These are phyloP conservation scores for Leishmania braziliensis DNA, from an alignment of 208 protist species.

Conservation along the genomic window DNA sequence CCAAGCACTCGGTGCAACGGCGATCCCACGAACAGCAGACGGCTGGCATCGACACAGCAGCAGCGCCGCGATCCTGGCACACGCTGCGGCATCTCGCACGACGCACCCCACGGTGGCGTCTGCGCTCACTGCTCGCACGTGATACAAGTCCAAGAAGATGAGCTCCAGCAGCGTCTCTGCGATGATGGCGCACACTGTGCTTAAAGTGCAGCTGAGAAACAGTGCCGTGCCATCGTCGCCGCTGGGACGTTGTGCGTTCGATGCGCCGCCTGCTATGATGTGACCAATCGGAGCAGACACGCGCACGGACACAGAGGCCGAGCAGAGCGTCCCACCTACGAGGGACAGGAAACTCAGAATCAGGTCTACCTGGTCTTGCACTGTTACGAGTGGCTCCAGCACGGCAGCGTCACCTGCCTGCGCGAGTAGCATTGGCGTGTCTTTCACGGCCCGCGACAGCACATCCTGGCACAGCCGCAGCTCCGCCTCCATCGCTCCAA, in stretches of 20 bases:
- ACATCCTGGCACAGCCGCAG: conserved; percentile 28
- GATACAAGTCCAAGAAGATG: conserved; percentile 21
- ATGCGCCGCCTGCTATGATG: neutral
- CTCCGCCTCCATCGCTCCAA: conserved; percentile 30
- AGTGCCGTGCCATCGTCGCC: conserved; percentile 2
- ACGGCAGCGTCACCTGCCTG: conserved; percentile 28
- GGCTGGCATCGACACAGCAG: conserved; percentile 51
- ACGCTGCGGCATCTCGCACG: conserved; percentile 31
- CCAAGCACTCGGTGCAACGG: conserved; percentile 5
- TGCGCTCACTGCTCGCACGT: conserved; percentile 17
- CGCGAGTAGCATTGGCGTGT: conserved; percentile 30
- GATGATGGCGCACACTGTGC: conserved; percentile 23
- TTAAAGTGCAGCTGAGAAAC: conserved; percentile 11
- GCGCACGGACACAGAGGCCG: conserved; percentile 6
- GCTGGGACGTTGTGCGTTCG: neutral
- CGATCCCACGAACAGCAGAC: conserved; percentile 6
- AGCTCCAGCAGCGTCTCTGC: conserved; percentile 32
- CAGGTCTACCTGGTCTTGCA: conserved; percentile 38
- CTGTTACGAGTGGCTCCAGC: conserved; percentile 32
- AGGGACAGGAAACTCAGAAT: conserved; percentile 36
- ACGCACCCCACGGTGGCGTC: conserved; percentile 20
- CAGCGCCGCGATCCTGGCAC: conserved; percentile 25
- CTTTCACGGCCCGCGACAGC: conserved; percentile 19
- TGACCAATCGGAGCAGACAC: neutral
- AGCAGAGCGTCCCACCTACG: conserved; percentile 25